Conservation (phyloP, 1,284 basidiomycete species). For the Cystobasidiaceae sp. region DNA sequence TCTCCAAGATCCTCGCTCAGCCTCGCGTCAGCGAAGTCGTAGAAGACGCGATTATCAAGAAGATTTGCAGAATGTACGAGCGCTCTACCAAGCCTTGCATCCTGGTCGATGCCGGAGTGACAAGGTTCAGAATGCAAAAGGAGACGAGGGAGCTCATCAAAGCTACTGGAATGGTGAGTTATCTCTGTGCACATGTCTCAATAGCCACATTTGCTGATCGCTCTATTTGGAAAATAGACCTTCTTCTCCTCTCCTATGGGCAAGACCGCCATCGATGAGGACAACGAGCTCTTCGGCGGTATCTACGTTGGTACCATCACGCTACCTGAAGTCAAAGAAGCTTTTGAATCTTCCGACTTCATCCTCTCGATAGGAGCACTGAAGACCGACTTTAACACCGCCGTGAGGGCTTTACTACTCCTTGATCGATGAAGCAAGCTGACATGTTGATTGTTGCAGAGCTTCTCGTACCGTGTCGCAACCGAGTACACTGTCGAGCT, state of each 20-base stretch:
- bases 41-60: conserved; percentile 66
- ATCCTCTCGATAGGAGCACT: conserved; percentile 70
- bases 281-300: conserved; percentile 77
- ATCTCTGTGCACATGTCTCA: conserved; percentile 47
- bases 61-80: conserved; percentile 62
- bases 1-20: conserved; percentile 7
- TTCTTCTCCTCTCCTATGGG: conserved; percentile 70
- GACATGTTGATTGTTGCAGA: background rate
- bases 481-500: conserved; percentile 55
- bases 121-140: conserved; percentile 67
- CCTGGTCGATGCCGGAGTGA: conserved; percentile 81
- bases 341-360: conserved; percentile 74
- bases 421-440: background rate
- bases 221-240: background rate
- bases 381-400: conserved; percentile 83
- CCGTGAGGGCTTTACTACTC: conserved; percentile 42
- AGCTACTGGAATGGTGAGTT: conserved; percentile 52
- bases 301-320: conserved; percentile 72
- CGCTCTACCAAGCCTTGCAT: conserved; percentile 66
- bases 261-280: conserved; percentile 73
- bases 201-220: background rate
- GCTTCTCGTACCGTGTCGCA: conserved; percentile 35
- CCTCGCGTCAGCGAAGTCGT: conserved; percentile 20
- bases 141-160: conserved; percentile 66
- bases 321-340: conserved; percentile 64